phyloP scores from a whole-genome alignment of 1,284 basidiomycete genomes.

The Phellinidium pouzarii region DNA sequence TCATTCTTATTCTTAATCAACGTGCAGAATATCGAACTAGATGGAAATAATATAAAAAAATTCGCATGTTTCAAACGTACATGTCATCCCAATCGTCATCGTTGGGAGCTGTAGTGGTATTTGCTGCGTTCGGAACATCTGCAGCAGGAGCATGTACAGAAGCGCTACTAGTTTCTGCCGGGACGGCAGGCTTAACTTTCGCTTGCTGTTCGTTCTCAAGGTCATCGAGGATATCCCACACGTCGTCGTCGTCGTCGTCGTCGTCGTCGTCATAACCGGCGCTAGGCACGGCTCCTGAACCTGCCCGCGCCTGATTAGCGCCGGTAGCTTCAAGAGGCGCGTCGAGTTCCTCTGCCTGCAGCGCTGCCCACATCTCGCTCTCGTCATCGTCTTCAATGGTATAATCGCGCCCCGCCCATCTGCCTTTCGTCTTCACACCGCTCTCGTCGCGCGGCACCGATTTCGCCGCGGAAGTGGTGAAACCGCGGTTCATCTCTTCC shows the following conservation, averaged over 20 bases:
- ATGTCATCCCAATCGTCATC: constrained; percentile 45
- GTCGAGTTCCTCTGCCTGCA: constrained; percentile 27
- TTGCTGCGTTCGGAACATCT: background rate
- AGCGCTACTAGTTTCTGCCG: background rate
- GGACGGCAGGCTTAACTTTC: constrained; percentile 11
- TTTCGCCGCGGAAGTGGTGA: constrained; percentile 20
- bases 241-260: constrained; percentile 49
- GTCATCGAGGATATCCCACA: constrained; percentile 64
- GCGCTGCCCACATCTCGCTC: constrained; percentile 47
- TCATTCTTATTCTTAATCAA: no score
- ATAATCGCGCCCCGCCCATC: constrained; percentile 21
- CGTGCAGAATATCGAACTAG: no score
- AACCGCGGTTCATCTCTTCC: constrained; percentile 32
- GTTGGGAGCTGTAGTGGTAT: constrained; percentile 21
- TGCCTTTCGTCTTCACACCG: constrained; percentile 14
- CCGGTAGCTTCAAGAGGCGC: background rate
- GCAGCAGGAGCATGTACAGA: background rate
- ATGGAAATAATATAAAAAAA: no score
- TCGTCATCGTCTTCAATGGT: constrained; percentile 42
- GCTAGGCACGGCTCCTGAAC: constrained; percentile 1
- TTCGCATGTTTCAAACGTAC: constrained; percentile 31
- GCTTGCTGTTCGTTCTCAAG: constrained; percentile 36
- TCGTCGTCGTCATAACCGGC: constrained; percentile 45
- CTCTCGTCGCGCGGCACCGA: constrained; percentile 9
- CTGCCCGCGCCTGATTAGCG: constrained; percentile 1